A percentile compares a stretch with the other conserved stretches of the same genome.
Conservation (phyloP, 2,329 filamentous ascomycete species). For the Calonectria crousiana region DNA sequence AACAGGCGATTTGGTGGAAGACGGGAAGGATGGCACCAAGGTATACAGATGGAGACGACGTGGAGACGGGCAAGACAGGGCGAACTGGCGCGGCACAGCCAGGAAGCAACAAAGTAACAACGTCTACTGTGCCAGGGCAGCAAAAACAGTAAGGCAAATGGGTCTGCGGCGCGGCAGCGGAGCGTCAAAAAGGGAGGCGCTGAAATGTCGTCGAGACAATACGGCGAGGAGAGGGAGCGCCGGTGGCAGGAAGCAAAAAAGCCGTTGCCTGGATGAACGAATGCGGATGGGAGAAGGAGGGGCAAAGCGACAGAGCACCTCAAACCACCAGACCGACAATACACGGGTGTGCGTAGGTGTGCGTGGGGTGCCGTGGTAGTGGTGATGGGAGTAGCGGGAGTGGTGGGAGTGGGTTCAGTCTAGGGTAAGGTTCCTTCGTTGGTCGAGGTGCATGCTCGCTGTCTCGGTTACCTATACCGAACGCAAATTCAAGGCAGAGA, state of each 20-base stretch:
- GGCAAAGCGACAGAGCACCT: conserved; percentile 35
- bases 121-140: conserved; percentile 2
- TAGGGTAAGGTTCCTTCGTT: conserved; percentile 25
- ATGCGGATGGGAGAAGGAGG: conserved; percentile 36
- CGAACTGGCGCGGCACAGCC: conserved; percentile 11
- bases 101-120: neutral
- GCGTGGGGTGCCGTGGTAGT: conserved; percentile 10
- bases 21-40: conserved; percentile 12
- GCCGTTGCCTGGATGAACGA: conserved; percentile 12
- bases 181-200: conserved; percentile 10
- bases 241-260: conserved; percentile 12
- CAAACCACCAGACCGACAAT: conserved; percentile 18
- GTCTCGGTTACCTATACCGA: conserved; percentile 2
- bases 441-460: neutral
- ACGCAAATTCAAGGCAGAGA: conserved; percentile 25
- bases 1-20: neutral
- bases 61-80: neutral
- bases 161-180: neutral
- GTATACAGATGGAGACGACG: conserved; percentile 3
- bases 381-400: neutral
- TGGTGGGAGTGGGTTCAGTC: conserved; percentile 13
- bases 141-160: neutral
- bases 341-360: neutral
- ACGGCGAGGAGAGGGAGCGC: neutral
- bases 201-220: conserved; percentile 10